Evolutionary conservation across 208 protist species (phyloP).

Genomic region (Porcisia hertigi): DNA sequence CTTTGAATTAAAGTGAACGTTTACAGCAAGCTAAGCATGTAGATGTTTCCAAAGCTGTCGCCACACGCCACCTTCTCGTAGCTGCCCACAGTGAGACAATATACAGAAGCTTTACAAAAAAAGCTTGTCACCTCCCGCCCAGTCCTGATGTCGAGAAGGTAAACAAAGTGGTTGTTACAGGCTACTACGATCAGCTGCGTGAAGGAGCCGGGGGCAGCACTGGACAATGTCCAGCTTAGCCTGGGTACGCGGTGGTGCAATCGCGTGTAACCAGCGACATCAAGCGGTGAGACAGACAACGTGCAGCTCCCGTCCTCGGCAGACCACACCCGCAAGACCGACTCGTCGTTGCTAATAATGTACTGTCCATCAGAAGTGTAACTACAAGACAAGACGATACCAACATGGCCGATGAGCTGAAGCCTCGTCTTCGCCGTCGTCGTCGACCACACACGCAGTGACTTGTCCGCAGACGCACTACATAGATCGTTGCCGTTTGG

Average conservation of each 20-base stretch:
- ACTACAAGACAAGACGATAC: slow-evolving; percentile 83
- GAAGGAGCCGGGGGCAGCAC: slow-evolving; percentile 74
- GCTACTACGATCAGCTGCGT: slow-evolving; percentile 71
- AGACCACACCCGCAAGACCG: slow-evolving; percentile 73
- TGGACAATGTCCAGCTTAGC: slow-evolving; percentile 80
- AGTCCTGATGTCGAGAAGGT: slow-evolving; percentile 74
- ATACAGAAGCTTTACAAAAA: slow-evolving; percentile 89
- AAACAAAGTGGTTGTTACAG: slow-evolving; percentile 86
- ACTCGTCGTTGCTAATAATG: slow-evolving; percentile 91
- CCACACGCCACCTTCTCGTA: slow-evolving; percentile 62
- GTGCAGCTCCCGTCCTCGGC: slow-evolving; percentile 57
- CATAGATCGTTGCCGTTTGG: slow-evolving; percentile 75
- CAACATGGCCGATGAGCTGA: slow-evolving; percentile 70
- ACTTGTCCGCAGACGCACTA: slow-evolving; percentile 82
- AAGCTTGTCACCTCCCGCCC: slow-evolving; percentile 63
- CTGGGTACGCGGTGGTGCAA: slow-evolving; percentile 29
- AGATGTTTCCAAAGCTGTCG: slow-evolving; percentile 91
- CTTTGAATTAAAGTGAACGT: not conserved
- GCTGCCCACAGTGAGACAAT: slow-evolving; percentile 75
- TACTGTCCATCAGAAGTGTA: slow-evolving; percentile 75
- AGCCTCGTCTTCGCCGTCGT: slow-evolving; percentile 63
- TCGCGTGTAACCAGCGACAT: slow-evolving; percentile 49
- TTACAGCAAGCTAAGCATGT: slow-evolving; percentile 28
- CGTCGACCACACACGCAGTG: slow-evolving; percentile 83
- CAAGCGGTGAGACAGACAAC: slow-evolving; percentile 52